These are phyloP conservation scores for Boletus tomentosulus DNA, from an alignment of 768 basidiomycete species.

Conservation along the genomic window DNA sequence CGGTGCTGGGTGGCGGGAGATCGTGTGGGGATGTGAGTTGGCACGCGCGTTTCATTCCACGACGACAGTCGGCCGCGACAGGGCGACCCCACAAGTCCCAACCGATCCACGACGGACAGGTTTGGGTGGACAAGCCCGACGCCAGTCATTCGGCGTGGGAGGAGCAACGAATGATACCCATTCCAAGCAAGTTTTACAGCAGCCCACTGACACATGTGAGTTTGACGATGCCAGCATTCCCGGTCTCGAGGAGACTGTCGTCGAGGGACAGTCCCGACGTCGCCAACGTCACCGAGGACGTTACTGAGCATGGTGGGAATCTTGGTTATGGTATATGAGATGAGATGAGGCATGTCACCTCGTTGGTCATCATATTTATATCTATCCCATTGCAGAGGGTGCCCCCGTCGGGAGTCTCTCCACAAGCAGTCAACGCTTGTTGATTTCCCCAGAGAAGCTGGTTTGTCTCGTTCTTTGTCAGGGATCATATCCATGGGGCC, in stretches of 20 bases:
- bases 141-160: background rate
- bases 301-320: background rate
- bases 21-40: background rate
- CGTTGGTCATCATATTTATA: background rate
- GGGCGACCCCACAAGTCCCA: background rate
- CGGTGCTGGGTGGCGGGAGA: background rate
- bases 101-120: background rate
- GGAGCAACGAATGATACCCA: background rate
- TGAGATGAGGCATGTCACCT: background rate
- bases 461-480: background rate
- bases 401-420: no score
- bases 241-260: slow-evolving; percentile 1
- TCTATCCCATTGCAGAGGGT: background rate
- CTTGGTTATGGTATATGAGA: background rate
- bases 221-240: background rate
- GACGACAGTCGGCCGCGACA: background rate
- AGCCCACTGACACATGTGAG: background rate
- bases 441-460: background rate
- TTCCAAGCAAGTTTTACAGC: background rate
- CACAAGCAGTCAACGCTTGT: background rate
- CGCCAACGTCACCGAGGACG: background rate
- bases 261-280: background rate
- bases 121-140: background rate
- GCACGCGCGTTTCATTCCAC: background rate
- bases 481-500: background rate